A percentile compares a stretch with the other conserved stretches of the same genome.
Conservation (phyloP, 1,284 basidiomycete species). For the Wolfiporia cocos region DNA sequence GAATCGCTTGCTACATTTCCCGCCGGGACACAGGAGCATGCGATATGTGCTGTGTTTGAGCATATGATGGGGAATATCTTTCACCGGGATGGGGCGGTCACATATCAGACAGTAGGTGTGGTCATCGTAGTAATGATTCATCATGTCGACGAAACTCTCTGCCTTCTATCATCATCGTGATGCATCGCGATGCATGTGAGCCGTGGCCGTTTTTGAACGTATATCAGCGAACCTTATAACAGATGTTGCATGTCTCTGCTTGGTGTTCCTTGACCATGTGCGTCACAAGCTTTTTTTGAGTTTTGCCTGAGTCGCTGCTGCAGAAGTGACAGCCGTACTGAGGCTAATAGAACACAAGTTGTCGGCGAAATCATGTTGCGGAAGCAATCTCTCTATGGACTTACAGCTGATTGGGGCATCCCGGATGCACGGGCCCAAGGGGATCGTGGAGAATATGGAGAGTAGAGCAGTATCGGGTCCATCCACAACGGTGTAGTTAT, state of each 20-base stretch:
- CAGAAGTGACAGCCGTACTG: not conserved
- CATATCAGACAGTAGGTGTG: conserved; percentile 34
- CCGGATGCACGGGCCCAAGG: no score
- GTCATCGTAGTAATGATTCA: not conserved
- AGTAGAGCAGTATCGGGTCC: no score
- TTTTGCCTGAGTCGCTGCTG: not conserved
- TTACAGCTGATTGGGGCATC: no score
- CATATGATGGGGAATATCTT: conserved; percentile 26
- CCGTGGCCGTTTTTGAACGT: not conserved
- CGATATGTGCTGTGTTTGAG: conserved; percentile 3
- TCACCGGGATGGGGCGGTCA: conserved; percentile 7
- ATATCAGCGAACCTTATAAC: not conserved
- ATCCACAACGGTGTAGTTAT: no score
- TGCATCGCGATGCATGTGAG: not conserved
- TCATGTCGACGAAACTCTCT: not conserved
- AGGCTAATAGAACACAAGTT: no score
- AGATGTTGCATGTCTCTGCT: not conserved
- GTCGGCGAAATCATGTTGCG: no score
- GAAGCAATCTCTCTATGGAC: no score
- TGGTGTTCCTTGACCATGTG: not conserved
- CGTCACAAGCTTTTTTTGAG: not conserved
- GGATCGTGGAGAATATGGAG: no score
- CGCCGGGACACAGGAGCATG: conserved; percentile 16
- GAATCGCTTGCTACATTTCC: conserved; percentile 20
- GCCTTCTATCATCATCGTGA: not conserved